Conservation (phyloP, 2,329 filamentous ascomycete genomes). For the Stylonectria norvegica region DNA sequence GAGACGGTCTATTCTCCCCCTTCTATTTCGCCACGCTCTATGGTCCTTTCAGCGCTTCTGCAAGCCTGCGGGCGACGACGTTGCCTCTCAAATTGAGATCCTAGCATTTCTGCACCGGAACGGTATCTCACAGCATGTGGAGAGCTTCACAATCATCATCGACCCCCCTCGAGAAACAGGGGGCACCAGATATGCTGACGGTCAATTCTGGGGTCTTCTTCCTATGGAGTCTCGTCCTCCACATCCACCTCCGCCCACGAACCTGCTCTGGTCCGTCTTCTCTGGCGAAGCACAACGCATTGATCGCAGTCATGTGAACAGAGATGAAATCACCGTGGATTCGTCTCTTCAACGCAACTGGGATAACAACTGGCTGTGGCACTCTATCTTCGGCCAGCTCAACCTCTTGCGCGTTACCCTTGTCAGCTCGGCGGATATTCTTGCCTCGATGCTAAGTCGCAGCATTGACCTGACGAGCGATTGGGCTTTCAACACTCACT, state of each 20-base stretch:
- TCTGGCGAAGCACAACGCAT: conserved; percentile 7
- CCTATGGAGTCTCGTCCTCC: conserved; percentile 22
- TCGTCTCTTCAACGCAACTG: conserved; percentile 12
- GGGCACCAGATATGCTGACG: conserved; percentile 26
- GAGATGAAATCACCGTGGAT: conserved; percentile 21
- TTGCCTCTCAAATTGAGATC: conserved; percentile 33
- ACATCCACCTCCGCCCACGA: conserved; percentile 17
- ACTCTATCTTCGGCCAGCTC: conserved; percentile 50
- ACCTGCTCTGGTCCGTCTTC: conserved; percentile 26
- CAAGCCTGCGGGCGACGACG: conserved; percentile 20
- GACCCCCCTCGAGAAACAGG: conserved; percentile 25
- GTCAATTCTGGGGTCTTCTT: conserved; percentile 28
- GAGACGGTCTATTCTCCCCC: conserved; percentile 48
- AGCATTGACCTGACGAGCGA: conserved; percentile 54
- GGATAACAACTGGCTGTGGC: conserved; percentile 51
- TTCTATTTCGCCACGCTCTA: conserved; percentile 55
- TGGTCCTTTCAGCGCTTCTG: conserved; percentile 38
- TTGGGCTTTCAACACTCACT: conserved; percentile 62
- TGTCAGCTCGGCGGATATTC: conserved; percentile 58
- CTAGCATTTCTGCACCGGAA: conserved; percentile 38
- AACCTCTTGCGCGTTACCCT: conserved; percentile 54
- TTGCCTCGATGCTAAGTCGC: conserved; percentile 59
- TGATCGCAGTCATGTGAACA: too few relatives aligned
- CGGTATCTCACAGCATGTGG: conserved; percentile 38
- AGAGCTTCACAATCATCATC: conserved; percentile 41